Base-by-base conservation (phyloP, 1,284 basidiomycete species). In the Cryptococcus maquisensis region DNA sequence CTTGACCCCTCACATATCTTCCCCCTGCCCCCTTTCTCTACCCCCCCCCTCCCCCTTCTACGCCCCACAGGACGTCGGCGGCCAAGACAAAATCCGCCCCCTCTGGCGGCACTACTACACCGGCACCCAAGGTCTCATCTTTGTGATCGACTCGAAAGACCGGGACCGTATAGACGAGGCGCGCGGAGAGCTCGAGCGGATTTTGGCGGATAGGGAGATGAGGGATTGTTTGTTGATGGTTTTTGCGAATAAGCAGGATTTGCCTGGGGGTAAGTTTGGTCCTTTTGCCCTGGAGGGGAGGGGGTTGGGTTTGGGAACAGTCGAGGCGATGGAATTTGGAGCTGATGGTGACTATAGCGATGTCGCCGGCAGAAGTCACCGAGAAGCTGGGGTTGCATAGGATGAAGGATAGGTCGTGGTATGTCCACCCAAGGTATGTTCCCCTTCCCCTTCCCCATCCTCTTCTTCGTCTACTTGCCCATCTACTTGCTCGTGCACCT, bases 191-290 rank as follows among this genome's bases (percentile, higher is more conserved):
- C 80, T 99, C 47, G 95, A 98, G 73, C 84, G 94, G 53, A 98
- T 99, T 79, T 81, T 99, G 72, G 89, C 88, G 61, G 95, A 98
- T 77, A 81, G 95, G 60, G 96, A 99, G 77, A 98, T 99, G 95
- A 90, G 90, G 77, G 93, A 98, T 65, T 98, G 94, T 72, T 76
- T 98, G 56, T 75, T 98, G 71, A 85, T 98, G 59, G 95, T 99
- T 36, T 98, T 99, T 79, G 95, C 96, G 21, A 99, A 97, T 80
- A 99, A 99, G 80, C 96, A 99, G 79, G 96, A 99, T 83, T 79
- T 99, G 61, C 93, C 93, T 15, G 93, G 91, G 72, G 93, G 93
- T 95, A 67, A 65, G 83, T 79, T 37, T 32, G 38, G 16, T 39
- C 8, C 35, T 23, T 46, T 44, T 16, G 9, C 5, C 2, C n/a